These are phyloP conservation scores for Sphagnum tenellum DNA, from an alignment of 225 moss, liverwort and hornwort species.

Conservation along the genomic window DNA sequence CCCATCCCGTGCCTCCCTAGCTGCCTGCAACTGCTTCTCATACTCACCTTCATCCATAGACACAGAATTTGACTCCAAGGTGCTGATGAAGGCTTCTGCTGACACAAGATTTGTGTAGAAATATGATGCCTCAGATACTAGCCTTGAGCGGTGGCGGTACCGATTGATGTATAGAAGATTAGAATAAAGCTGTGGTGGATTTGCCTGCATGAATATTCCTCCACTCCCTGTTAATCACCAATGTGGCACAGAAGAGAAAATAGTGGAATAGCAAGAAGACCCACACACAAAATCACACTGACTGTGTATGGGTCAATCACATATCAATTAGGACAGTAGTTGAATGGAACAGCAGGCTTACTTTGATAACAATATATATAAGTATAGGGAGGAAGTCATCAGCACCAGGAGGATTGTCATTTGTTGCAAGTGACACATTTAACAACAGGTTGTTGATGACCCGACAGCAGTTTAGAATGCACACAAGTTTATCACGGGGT, in stretches of 20 bases:
- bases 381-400: constrained; percentile 98
- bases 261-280: no score
- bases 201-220: constrained; percentile 42
- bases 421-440: constrained; percentile 76
- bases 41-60: constrained; percentile 82
- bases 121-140: constrained; percentile 89
- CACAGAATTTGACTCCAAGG: constrained; percentile 65
- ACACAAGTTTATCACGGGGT: constrained; percentile 93
- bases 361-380: constrained; percentile 94
- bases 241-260: no score
- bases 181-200: constrained; percentile 94
- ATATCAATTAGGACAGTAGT: no score
- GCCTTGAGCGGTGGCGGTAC: constrained; percentile 75
- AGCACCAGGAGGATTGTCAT: constrained; percentile 93
- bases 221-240: no score
- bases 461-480: constrained; percentile 95
- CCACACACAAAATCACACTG: no score
- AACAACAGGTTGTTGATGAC: constrained; percentile 95
- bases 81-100: constrained; percentile 73
- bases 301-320: no score
- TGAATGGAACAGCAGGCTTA: constrained; percentile 12
- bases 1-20: constrained; percentile 45
- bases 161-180: constrained; percentile 94
- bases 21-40: constrained; percentile 73
- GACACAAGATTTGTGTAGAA: constrained; percentile 97